Percentiles rank a stretch among this genome's conserved stretches.
phyloP scores from a whole-genome alignment of 306 rosid genomes.

The Cicer arietinum region DNA sequence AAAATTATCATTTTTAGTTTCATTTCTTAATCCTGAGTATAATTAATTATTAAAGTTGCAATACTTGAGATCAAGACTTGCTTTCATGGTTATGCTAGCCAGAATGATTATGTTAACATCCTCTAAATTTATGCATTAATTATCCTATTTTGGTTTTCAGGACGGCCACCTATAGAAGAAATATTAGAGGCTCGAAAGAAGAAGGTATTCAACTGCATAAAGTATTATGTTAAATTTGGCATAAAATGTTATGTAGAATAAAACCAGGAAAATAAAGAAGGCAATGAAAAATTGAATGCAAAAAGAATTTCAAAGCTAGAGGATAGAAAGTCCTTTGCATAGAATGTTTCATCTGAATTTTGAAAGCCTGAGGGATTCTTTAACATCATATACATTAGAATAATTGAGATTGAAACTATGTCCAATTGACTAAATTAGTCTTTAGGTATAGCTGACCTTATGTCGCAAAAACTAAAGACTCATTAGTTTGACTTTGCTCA shows the following conservation, averaged over 20 bases:
- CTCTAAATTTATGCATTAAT: neutral
- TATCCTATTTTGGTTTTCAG: slow-evolving; percentile 51
- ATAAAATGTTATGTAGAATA: slow-evolving; percentile 14
- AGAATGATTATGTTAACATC: slow-evolving; percentile 18
- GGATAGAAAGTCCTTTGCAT: neutral
- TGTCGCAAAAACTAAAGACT: slow-evolving; percentile 19
- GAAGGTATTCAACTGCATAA: slow-evolving; percentile 60
- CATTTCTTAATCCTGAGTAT: slow-evolving; percentile 18
- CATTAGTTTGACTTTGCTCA: neutral
- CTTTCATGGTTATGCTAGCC: slow-evolving; percentile 14
- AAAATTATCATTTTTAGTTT: slow-evolving; percentile 12
- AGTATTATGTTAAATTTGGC: slow-evolving; percentile 8
- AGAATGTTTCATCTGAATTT: neutral
- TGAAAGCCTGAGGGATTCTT: neutral
- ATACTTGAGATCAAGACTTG: slow-evolving; percentile 21
- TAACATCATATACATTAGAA: slow-evolving; percentile 10
- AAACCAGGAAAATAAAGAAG: slow-evolving; percentile 9
- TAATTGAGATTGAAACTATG: slow-evolving; percentile 1
- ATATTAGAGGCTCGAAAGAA: slow-evolving; percentile 67
- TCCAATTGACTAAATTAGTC: slow-evolving; percentile 7
- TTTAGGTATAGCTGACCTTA: slow-evolving; percentile 11
- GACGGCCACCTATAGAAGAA: slow-evolving; percentile 81
- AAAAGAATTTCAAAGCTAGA: neutral
- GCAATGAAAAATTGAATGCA: neutral
- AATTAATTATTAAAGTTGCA: neutral